A percentile compares a stretch with the other conserved stretches of the same genome.
Evolutionary conservation across 495 filamentous ascomycete species (phyloP).

Genomic region (Penicillium canescens): DNA sequence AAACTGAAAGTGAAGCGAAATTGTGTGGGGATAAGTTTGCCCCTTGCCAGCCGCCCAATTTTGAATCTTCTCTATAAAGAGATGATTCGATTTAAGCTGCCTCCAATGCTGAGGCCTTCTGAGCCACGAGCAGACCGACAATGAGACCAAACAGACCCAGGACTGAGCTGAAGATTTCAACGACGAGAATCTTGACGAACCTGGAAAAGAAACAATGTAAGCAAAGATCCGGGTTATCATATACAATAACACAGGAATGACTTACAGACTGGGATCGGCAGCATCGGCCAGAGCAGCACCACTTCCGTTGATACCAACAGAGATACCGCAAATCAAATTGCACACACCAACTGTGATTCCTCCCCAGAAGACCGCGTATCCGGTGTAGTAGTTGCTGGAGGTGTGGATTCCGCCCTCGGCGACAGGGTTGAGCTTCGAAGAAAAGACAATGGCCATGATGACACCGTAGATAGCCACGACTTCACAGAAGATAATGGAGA

Average conservation of each 20-base stretch:
- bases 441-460: conserved; percentile 99
- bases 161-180: conserved; percentile 99
- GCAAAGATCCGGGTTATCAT: conserved; percentile 4
- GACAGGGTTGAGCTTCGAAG: conserved; percentile 71
- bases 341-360: conserved; percentile 92
- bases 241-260: conserved; percentile 13
- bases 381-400: conserved; percentile 83
- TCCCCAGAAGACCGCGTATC: conserved; percentile 93
- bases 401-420: conserved; percentile 55
- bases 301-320: conserved; percentile 97
- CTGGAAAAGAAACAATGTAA: conserved; percentile 46
- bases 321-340: conserved; percentile 94
- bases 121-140: conserved; percentile 81
- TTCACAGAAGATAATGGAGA: conserved; percentile 99
- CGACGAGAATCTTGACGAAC: conserved; percentile 98
- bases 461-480: conserved; percentile 99
- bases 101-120: conserved; percentile 78
- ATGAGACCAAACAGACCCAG: conserved; percentile 98
- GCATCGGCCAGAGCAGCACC: conserved; percentile 96
- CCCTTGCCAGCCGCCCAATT: conserved; percentile 11
- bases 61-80: conserved; percentile 2
- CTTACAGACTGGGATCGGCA: conserved; percentile 86
- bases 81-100: conserved; percentile 21
- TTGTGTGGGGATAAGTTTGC: not conserved
- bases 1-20: conserved; percentile 16